phyloP scores from a whole-genome alignment of 129 eudicot genomes.

The Lonicera japonica region DNA sequence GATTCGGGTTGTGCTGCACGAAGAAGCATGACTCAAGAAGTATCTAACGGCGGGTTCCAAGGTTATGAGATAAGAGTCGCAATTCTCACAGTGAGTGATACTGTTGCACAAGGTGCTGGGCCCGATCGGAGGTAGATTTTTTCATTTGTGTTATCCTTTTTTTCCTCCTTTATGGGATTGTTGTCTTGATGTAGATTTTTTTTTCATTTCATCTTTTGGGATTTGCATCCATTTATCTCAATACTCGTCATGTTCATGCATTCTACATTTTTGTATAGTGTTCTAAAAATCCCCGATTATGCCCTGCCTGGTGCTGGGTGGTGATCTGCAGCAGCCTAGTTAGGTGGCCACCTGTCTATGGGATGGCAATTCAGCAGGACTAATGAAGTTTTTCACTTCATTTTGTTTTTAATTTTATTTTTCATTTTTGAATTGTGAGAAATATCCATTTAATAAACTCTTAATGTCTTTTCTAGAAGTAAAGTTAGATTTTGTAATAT shows the following conservation, averaged over 20 bases:
- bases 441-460: too few species aligned
- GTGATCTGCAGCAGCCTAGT: too few species aligned
- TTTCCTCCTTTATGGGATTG: background rate
- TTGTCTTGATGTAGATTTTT: background rate
- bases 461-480: too few species aligned
- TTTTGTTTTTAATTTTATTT: too few species aligned
- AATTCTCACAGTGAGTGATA: conserved; percentile 86
- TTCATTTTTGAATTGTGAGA: too few species aligned
- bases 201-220: background rate
- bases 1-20: conserved; percentile 15
- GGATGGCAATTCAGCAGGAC: too few species aligned
- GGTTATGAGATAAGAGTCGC: conserved; percentile 55
- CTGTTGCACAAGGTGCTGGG: conserved; percentile 79
- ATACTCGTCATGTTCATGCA: background rate
- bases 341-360: too few species aligned
- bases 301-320: too few species aligned
- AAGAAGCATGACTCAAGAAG: conserved; percentile 15
- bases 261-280: too few species aligned
- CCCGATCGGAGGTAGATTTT: conserved; percentile 84
- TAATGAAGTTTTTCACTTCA: too few species aligned
- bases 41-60: conserved; percentile 17
- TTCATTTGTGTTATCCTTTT: background rate
- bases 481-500: too few species aligned
- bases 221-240: background rate
- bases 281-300: too few species aligned